Evolutionary conservation across 2,329 filamentous ascomycete genomes (phyloP), one percentile per base, ranked within the genome.

Genomic region (Coccinonectria pachysandricola): DNA sequence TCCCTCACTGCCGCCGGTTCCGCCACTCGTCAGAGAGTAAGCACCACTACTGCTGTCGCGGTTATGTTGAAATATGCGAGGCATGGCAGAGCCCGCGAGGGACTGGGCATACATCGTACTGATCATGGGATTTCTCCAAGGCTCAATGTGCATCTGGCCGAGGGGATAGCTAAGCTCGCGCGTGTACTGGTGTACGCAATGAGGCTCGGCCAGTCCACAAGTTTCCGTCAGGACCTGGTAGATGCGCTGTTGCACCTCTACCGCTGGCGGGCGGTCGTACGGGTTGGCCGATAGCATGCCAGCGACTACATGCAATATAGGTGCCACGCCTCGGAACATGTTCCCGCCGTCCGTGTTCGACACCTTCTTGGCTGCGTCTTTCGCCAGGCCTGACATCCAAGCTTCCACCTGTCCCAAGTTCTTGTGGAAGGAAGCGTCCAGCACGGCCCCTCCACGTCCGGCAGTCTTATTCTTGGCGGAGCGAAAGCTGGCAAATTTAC

Each of bases 401-500:
- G 62, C 62, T 36, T 79, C 70, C 3, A 84, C 65, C 49, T 80
- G 77, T 10, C 70, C 65, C 1, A 79, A 59, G 40, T 84, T 82
- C 37, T 70, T 69, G 51, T 85, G 79, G 50, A 81, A 86, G 1
- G 76, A 81, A 1, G 76, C 67, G 52, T 85, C 79, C 6, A 68
- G 64, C 2, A 77, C 66, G 5, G 72, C 74, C 8, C 71, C 73
- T 15, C 71, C 71, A 13, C 68, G 57, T 0, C 67, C 65, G 9
- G 64, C 52, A 20, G 56, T 67, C 46, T 75, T 76, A 47, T 79
- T 73, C 45, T 75, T 77, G 4, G 71, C 66, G 2, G 71, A 66
- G 5, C 81, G 74, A 47, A 82, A 75, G 13, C 71, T 64, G 17
- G 71, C 61, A 44, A 85, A 84, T 14, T 75, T 68, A 25, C 70